Evolutionary conservation across 495 filamentous ascomycete genomes (phyloP).

Genomic region (Chaetomidium leptoderma): DNA sequence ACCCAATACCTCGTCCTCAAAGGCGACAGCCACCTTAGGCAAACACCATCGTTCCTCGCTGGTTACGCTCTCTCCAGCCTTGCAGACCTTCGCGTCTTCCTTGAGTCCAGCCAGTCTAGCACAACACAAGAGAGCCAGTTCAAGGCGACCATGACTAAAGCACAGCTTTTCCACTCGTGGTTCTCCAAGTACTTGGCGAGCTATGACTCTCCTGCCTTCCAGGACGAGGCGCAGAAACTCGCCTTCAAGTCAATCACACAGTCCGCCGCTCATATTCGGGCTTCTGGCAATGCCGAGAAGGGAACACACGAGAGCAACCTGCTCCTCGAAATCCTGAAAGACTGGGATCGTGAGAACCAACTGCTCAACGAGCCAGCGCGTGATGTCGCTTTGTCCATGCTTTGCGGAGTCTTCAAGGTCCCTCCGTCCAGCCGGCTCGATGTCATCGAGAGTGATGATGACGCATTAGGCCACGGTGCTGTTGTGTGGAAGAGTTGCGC

Average conservation of each 20-base stretch:
- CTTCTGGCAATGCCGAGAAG: conserved; percentile 54
- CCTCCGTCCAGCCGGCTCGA: conserved; percentile 54
- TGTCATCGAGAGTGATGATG: conserved; percentile 57
- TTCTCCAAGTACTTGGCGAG: conserved; percentile 57
- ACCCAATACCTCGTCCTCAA: conserved; percentile 75
- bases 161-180: conserved; percentile 66
- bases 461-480: conserved; percentile 55
- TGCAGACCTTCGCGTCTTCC: conserved; percentile 67
- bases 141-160: conserved; percentile 61
- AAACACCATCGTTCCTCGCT: conserved; percentile 67
- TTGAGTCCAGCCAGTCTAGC: conserved; percentile 60
- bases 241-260: conserved; percentile 62
- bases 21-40: conserved; percentile 60
- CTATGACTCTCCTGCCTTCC: conserved; percentile 51
- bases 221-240: conserved; percentile 39
- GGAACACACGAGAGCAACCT: conserved; percentile 67
- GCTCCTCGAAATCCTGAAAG: conserved; percentile 67
- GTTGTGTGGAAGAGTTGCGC: conserved; percentile 72
- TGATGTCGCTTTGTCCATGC: conserved; percentile 65
- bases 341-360: conserved; percentile 55
- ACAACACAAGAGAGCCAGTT: conserved; percentile 75
- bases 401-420: conserved; percentile 66
- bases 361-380: conserved; percentile 65
- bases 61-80: conserved; percentile 73
- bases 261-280: conserved; percentile 56